These are phyloP conservation scores for Fusarium sororula DNA, from an alignment of 2,329 filamentous ascomycete species.

Conservation along the genomic window DNA sequence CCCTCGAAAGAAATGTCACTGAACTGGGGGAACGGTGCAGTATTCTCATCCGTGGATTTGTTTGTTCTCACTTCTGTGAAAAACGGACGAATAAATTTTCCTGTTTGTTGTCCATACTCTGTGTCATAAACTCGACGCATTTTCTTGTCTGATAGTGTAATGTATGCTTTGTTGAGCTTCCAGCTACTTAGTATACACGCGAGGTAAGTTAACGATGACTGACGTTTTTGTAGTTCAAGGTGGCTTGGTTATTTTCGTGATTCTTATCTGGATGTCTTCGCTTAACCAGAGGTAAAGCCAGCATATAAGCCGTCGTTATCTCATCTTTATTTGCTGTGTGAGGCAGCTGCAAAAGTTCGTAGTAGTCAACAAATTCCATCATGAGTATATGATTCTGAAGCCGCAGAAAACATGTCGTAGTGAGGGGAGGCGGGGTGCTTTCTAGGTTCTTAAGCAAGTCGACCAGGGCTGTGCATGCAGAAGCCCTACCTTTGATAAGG, in stretches of 20 bases:
- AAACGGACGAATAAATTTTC: not conserved
- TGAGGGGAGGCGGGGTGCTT: not conserved
- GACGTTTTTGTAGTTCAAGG: not conserved
- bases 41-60: not conserved
- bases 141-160: not conserved
- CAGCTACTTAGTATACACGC: not conserved
- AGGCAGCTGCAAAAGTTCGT: not conserved
- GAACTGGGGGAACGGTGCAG: not conserved
- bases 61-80: not conserved
- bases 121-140: not conserved
- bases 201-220: not conserved
- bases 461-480: not conserved
- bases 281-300: not conserved
- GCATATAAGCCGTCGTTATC: not conserved
- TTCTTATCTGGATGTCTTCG: not conserved
- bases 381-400: not conserved
- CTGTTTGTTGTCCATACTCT: not conserved
- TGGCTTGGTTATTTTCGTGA: not conserved
- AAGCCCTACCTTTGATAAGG: not conserved
- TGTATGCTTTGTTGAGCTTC: not conserved
- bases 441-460: not conserved
- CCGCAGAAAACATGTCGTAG: no score
- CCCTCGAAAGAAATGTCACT: not conserved
- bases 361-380: not conserved
- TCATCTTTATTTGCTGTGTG: not conserved